Base-by-base conservation (phyloP, 495 filamentous ascomycete species). In the Penicillium bovifimosum region DNA sequence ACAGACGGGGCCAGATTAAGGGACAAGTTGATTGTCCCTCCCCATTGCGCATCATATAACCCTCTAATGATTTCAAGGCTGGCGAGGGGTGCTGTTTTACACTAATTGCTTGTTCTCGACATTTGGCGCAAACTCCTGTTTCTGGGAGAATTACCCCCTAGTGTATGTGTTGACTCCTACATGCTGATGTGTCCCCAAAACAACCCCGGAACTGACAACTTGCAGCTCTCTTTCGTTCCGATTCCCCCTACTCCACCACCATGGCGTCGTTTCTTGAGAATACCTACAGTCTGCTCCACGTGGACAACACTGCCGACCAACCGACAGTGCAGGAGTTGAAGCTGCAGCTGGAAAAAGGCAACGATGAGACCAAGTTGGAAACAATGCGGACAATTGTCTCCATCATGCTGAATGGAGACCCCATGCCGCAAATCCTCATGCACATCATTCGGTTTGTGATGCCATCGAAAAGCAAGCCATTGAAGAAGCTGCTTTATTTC, bases 381-480 rank as follows among this genome's bases (percentile, higher is more conserved):
- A 97, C 95, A 13, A 97, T 99, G 95, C 93, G 93, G 80, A 85
- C 86, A 75, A 87, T 99, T 72, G 79, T 97, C 56, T 96, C 90
- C 54, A 81, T 95, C 68, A 95, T 96, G 91, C 84, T 99, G 63
- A 99, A 96, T 66, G 95, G 95, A 50, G 95, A 97, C 64, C 89
- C 95, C 32, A 91, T 97, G 86, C 84, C 90, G 34, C 83, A 88
- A 60, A 80, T 99, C 14, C 81, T 99, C 57, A 99, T 99, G 95
- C 95, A 96, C 73, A 97, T 99, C 64, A 97, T 99, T 74, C 87
- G 93, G 69, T 97, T 97, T 70, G 89, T 99, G 57, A 97, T 97
- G 95, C 95, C 95, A 1, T 92, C 90, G 50, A 96, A 88, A 76
- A 89, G 85, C 73, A 97, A 97, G 72, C 75, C 84, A n/a, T 76